Base-by-base conservation (phyloP, 2,329 filamentous ascomycete genomes). In the Hypoxylon sp. region DNA sequence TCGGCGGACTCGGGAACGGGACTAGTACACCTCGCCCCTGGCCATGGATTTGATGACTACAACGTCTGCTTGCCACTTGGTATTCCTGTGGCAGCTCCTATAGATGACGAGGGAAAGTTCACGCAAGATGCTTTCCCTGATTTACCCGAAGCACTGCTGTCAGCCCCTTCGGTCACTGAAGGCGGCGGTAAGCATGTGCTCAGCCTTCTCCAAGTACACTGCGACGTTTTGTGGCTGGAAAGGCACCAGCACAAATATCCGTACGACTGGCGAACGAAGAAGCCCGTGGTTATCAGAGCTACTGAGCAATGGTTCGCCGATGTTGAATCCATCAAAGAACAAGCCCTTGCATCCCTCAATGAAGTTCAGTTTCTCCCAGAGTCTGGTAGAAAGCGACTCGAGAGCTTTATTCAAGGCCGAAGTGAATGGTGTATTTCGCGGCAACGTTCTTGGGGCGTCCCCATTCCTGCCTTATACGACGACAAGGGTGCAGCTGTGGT, bases 291-390 rank as follows among this genome's bases (percentile, higher is more conserved):
- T 64, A 88, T 96, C 32, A 84, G 96, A 69, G 95, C 96, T 2
- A 99, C 96, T 0, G 93, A 94, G 36, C 96, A 99, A 79, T 99
- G 96, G 96, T 99, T 99, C 75, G 93, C 96, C 9, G 93, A 98
- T 77, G 93, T 97, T 1, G 93, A 85, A 12, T 87, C 85, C 52
- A 95, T 98, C 78, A 96, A 96, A 72, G 82, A 87, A 1, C 83
- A 87, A 30, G 92, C 94, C 0, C 80, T 97, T 22, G 78, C 84
- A 14, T 87, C 93, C 7, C 81, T 99, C 9, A 81, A 89, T 0
- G 77, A 86, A 36, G 93, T 98, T 22, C 83, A 82, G 0, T 99
- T 98, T 72, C 83, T 97, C 12, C 96, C 96, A 0, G 85, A 90
- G 44, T 83, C 84, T 24, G 93, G 94, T 5, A 89, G 86, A 69